Percentiles rank a stretch among this genome's conserved stretches.
Conservation (phyloP, 495 filamentous ascomycete genomes). For the Glutinoglossum americanum region DNA sequence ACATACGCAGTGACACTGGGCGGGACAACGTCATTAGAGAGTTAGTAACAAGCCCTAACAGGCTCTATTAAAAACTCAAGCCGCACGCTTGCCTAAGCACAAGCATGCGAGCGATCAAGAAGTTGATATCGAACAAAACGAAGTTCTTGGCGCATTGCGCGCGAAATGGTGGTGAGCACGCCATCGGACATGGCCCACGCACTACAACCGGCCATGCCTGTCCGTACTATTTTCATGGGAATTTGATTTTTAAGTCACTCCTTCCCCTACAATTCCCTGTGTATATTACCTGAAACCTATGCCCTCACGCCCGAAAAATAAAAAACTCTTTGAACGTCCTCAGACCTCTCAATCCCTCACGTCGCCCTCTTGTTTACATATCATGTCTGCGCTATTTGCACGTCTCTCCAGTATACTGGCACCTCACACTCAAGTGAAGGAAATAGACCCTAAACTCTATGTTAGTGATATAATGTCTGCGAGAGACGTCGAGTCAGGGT, state of each 20-base stretch:
- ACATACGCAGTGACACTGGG: no score
- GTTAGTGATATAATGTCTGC: not conserved
- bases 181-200: not conserved
- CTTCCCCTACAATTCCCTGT: not conserved
- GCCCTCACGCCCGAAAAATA: not conserved
- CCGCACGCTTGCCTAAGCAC: no score
- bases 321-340: not conserved
- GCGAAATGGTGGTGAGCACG: not conserved
- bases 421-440: not conserved
- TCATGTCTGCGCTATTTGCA: not conserved
- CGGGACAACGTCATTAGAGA: no score
- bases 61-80: no score
- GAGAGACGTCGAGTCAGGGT: conserved; percentile 51
- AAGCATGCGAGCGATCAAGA: no score
- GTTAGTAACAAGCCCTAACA: no score
- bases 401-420: not conserved
- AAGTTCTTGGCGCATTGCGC: not conserved
- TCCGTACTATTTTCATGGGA: no score
- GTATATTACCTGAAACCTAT: not conserved
- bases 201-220: no score
- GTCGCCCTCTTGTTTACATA: not conserved
- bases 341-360: not conserved
- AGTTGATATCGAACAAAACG: not conserved
- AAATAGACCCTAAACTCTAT: not conserved
- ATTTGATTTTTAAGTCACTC: not conserved